Evolutionary conservation across 768 basidiomycete species (phyloP).

Genomic region (Lactifluus pinguis): DNA sequence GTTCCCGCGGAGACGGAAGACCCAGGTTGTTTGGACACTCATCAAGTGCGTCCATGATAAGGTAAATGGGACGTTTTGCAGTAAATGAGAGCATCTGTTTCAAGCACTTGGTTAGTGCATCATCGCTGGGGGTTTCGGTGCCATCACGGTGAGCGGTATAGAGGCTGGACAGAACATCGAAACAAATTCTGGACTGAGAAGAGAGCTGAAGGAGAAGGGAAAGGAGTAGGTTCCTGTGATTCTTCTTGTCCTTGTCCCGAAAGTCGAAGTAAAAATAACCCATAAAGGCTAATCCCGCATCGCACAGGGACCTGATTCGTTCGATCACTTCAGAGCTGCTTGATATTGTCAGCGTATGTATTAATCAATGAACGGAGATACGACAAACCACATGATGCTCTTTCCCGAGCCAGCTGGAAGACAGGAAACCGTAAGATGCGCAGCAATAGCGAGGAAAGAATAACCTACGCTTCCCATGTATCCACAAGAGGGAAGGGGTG

Average conservation of each 20-base stretch:
- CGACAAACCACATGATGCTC: background rate
- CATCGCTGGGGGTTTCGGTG: background rate
- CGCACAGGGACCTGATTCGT: background rate
- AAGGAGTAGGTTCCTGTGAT: background rate
- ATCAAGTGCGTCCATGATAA: slow-evolving; percentile 2
- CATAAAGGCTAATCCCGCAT: background rate
- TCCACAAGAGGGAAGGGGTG: background rate
- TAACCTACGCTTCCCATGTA: background rate
- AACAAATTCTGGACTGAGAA: background rate
- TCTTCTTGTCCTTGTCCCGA: background rate
- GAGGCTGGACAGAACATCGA: background rate
- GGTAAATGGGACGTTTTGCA: background rate
- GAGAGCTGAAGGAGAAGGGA: background rate
- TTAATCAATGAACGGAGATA: background rate
- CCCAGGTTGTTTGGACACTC: background rate
- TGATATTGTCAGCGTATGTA: background rate
- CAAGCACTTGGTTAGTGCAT: background rate
- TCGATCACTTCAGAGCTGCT: background rate
- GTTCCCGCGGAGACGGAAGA: background rate
- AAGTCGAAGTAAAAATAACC: background rate
- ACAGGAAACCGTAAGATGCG: background rate
- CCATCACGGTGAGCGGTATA: background rate
- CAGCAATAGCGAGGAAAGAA: background rate
- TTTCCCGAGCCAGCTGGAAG: background rate
- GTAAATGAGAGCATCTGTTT: background rate